Conservation (phyloP, 2,329 filamentous ascomycete species). For the Phialophora tarda region DNA sequence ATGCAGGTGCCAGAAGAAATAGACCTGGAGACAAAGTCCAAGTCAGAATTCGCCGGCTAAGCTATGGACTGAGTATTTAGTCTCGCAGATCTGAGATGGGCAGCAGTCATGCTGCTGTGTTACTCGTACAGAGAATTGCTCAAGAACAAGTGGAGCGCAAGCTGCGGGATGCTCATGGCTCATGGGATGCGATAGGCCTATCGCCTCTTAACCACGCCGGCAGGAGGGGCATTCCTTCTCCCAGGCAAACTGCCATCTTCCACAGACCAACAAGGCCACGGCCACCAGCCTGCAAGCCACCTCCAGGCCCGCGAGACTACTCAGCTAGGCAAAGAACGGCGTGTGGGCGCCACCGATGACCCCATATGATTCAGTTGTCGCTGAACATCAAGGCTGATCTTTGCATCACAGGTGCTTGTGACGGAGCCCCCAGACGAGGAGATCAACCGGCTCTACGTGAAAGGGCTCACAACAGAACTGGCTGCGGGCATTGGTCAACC, state of each 20-base stretch:
- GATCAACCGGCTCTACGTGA: constrained; percentile 22
- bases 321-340: constrained; percentile 16
- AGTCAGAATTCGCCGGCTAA: constrained; percentile 9
- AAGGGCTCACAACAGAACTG: constrained; percentile 30
- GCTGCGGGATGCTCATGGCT: neutral
- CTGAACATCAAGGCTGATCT: constrained; percentile 11
- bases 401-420: constrained; percentile 18
- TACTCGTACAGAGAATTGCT: constrained; percentile 19
- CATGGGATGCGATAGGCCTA: neutral
- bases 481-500: constrained; percentile 31
- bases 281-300: neutral
- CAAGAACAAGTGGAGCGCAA: constrained; percentile 4
- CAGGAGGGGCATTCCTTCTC: constrained; percentile 7
- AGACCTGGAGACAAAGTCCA: constrained; percentile 13
- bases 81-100: constrained; percentile 10
- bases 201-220: neutral
- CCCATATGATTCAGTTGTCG: neutral
- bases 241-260: constrained; percentile 4
- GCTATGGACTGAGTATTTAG: constrained; percentile 20
- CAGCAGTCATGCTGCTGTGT: constrained; percentile 3
- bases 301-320: neutral
- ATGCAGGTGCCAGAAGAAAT: constrained; percentile 14
- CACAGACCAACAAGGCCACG: neutral
- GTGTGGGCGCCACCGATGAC: constrained; percentile 7
- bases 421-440: neutral